A percentile compares a stretch with the other conserved stretches of the same genome.
phyloP scores from a whole-genome alignment of 2,329 filamentous ascomycete species.

The Pezicula carpinea region DNA sequence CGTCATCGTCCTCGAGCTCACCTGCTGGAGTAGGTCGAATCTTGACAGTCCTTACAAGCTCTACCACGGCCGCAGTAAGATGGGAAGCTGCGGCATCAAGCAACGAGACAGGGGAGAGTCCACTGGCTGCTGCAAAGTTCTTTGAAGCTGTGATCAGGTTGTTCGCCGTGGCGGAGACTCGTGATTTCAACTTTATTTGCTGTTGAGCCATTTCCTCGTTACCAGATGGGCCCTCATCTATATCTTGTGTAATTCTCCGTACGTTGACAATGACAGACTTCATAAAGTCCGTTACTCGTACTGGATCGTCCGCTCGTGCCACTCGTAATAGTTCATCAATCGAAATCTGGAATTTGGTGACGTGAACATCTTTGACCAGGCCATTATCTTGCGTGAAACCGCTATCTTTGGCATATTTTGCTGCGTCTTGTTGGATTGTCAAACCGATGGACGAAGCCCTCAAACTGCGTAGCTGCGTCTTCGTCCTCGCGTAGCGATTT shows the following conservation, averaged over 20 bases:
- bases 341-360: conserved; percentile 91
- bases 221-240: conserved; percentile 53
- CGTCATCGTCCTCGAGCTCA: conserved; percentile 75
- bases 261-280: conserved; percentile 80
- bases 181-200: conserved; percentile 68
- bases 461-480: conserved; percentile 79
- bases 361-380: conserved; percentile 82
- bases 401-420: conserved; percentile 59
- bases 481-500: conserved; percentile 79
- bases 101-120: conserved; percentile 87
- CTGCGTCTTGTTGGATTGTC: conserved; percentile 64
- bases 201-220: conserved; percentile 49
- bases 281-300: conserved; percentile 77
- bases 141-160: conserved; percentile 92
- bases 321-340: conserved; percentile 84
- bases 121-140: conserved; percentile 78
- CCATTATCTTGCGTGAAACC: conserved; percentile 68
- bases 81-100: conserved; percentile 92
- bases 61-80: conserved; percentile 78
- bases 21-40: conserved; percentile 70
- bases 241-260: conserved; percentile 77
- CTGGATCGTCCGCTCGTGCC: conserved; percentile 69
- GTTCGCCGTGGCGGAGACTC: conserved; percentile 90
- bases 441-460: conserved; percentile 77
- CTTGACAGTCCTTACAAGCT: conserved; percentile 79